Base-by-base conservation (phyloP, 2,329 filamentous ascomycete genomes). In the Phyllosticta capitalensis region DNA sequence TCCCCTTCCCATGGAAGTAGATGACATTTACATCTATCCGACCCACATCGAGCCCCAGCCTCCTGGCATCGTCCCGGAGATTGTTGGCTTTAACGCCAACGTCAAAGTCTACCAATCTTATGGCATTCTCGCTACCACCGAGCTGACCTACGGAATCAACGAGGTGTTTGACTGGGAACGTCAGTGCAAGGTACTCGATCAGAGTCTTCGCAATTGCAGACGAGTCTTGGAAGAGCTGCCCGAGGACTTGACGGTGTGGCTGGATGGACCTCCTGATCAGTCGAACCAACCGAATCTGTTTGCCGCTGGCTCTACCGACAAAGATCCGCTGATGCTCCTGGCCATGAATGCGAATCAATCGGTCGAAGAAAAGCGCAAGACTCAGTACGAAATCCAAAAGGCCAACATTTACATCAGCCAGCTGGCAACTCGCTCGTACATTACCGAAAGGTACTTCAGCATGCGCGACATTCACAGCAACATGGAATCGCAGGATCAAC, bases 351-450 rank as follows among this genome's bases (percentile, higher is more conserved):
- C 30, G 22, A 54, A 60, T n/a, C 53, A 55, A 21, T 51, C 19
- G 20, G 67, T 69, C 1, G 74, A 76, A 61, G 68, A 74, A 48
- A 72, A 76, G 5, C 71, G 74, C 45, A 67, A 68, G 28, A 75
- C 91, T 4, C 89, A 94, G 68, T 90, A 86, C 64, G 91, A 95
- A 73, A 94, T 96, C 28, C 90, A 95, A 70, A 95, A 95, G 70
- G 89, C 90, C 6, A 95, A 95, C 70, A 89, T 96, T 48, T 90
- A 92, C 68, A 84, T 86, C 1, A 92, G 87, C 5, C 87, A 91
- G 67, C 78, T 96, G 9, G 85, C 86, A 2, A 95, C 90, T 0
- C 82, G 91, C 22, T 92, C 89, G 0, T 92, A 90, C 69, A 84
- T 92, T 60, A 89, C 95, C 0, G 90, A 95, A 70, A 87, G 91